Evolutionary conservation across 768 basidiomycete species (phyloP), one percentile per base, ranked within the genome.

Genomic region (Favolaschia claudopus): DNA sequence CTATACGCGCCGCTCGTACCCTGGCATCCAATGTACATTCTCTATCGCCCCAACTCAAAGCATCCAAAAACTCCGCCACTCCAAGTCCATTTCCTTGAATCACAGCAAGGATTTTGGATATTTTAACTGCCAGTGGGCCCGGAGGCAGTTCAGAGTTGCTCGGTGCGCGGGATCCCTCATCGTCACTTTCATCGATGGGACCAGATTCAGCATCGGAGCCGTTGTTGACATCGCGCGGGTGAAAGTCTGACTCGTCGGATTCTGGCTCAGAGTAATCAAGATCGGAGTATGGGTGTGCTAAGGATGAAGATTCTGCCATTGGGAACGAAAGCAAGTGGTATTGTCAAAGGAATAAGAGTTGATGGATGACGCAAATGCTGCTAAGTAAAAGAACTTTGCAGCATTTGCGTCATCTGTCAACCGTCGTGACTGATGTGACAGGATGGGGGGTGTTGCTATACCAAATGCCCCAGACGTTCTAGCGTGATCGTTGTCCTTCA

Each of bases 21-120:
- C 2, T 27, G n/a, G 37, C 31, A 42, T 56, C 25, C 20, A 33
- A 13, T 0, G 46, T 56, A 25, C 55, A 56, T 5, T 25, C 32
- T 4, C 4, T 17, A 28, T 56, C 55, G 10, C 55, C 55, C 55
- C 55, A 56, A 39, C 55, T 49, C 3, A 56, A n/a, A 13, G 43
- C 53, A 45, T 55, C 53, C 43, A 55, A 22, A 17, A 55, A 37
- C 1, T 2, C 22, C 1, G 43, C 5, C 8, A 55, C 7, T 13
- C 3, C 44, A 19, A 55, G n/a, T 14, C 34, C 53, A 36, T 7
- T 14, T 2, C n/a, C 33, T 6, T 6, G 13, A 13, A 52, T 52
- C 27, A 24, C 12, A 1, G 8, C 10, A 14, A 42, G 38, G 13
- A 52, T 32, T 14, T 40, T 40, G 3, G 19, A 20, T 15, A 42